Percentiles rank a stretch among this genome's conserved stretches.
phyloP scores from a whole-genome alignment of 805 yeast species.

The Kuraishia cidri region DNA sequence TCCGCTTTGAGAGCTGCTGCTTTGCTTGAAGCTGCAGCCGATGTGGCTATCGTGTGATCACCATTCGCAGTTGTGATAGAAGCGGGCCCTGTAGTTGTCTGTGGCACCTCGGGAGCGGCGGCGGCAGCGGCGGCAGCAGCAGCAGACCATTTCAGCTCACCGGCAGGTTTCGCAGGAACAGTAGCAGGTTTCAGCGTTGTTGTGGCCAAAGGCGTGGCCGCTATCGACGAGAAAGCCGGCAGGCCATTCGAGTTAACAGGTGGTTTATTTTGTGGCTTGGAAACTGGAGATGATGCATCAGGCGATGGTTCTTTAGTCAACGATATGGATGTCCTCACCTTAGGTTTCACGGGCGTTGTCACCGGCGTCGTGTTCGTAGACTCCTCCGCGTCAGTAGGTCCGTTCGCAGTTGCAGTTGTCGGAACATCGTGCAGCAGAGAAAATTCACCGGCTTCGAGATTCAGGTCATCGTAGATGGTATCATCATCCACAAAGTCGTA shows the following conservation, averaged over 20 bases:
- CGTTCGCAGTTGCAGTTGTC: not conserved
- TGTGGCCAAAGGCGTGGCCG: slow-evolving; percentile 2
- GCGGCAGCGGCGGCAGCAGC: slow-evolving; percentile 15
- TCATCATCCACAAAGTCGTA: slow-evolving; percentile 94
- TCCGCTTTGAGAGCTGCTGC: slow-evolving; percentile 3
- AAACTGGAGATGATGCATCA: too few relatives aligned
- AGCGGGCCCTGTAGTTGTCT: slow-evolving; percentile 2
- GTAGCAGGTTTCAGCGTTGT: slow-evolving; percentile 25
- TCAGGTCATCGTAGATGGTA: slow-evolving; percentile 83
- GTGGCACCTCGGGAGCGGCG: slow-evolving; percentile 1
- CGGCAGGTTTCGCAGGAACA: slow-evolving; percentile 20
- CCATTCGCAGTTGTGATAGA: slow-evolving; percentile 5
- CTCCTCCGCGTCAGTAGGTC: not conserved
- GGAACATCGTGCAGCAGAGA: slow-evolving; percentile 17
- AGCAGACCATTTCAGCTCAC: slow-evolving; percentile 23
- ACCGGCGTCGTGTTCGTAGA: not conserved
- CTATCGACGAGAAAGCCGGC: slow-evolving; percentile 6
- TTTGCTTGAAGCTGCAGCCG: slow-evolving; percentile 11
- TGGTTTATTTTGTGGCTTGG: too few relatives aligned
- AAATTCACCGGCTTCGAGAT: slow-evolving; percentile 45
- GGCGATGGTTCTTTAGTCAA: slow-evolving; percentile 1
- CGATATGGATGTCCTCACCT: not conserved
- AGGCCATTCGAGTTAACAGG: slow-evolving; percentile 2
- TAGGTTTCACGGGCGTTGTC: slow-evolving; percentile 2
- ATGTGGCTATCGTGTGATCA: not conserved